Evolutionary conservation across 345 rosid species (phyloP), one percentile per base, ranked within the genome.

Genomic region (Lumnitzera littorea): DNA sequence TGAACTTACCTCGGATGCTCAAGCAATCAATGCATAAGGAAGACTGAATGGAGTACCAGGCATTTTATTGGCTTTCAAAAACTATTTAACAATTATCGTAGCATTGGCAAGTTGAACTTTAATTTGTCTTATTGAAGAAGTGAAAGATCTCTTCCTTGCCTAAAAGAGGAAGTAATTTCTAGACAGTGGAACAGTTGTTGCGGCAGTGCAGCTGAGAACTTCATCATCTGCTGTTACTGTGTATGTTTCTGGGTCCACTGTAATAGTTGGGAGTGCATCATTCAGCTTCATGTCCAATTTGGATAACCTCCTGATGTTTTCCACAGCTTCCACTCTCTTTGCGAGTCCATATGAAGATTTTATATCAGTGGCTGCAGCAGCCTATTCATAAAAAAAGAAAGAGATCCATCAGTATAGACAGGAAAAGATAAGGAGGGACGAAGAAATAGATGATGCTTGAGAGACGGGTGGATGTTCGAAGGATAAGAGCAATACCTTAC

Each of bases 221-320:
- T 80, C 85, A 0, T 73, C 80, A 47, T 94, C 62, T 50, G 95
- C 97, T 46, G 72, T 78, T 46, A 94, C 99, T 0, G 41, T 72
- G 50, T 90, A 94, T 7, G 92, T 84, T 78, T 94, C 96, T 1
- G 99, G 96, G 61, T 86, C 97, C 27, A 90, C 99, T 1, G 78
- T 70, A 69, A 94, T 90, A 24, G 57, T 31, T 0, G 97, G 99
- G 53, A 90, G 95, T 16, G 85, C 77, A 73, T 94, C 80, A 27
- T 94, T 90, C 54, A 90, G 86, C 76, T 84, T 88, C 99, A 94
- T 94, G 90, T 94, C 85, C 12, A 83, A 83, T 72, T 94, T 94
- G 15, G 87, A 78, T 53, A 90, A 89, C 58, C 46, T 65, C 70
- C 97, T 80, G 13, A 80, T 85, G 61, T 80, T 84, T 43, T 86